Evolutionary conservation across 805 yeast genomes (phyloP).

Genomic region (Yarrowia bubula): DNA sequence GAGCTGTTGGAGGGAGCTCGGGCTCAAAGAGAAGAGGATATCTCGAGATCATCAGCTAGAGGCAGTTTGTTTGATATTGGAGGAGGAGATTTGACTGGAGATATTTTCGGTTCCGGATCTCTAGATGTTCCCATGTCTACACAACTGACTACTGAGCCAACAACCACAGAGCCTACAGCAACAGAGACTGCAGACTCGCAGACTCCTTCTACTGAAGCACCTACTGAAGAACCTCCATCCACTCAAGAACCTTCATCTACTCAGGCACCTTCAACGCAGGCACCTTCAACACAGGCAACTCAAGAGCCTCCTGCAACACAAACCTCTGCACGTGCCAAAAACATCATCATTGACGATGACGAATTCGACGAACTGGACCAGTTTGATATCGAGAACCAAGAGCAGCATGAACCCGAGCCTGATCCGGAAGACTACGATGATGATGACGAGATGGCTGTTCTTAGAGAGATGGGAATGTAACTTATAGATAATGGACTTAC

Average conservation of each 20-base stretch:
- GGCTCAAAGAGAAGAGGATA: conserved; percentile 7
- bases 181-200: not conserved
- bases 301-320: not conserved
- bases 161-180: not conserved
- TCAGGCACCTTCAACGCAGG: not conserved
- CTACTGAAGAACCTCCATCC: not conserved
- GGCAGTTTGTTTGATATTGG: conserved; percentile 7
- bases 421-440: not conserved
- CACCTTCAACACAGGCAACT: not conserved
- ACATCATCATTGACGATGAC: not conserved
- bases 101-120: not conserved
- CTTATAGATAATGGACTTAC: not conserved
- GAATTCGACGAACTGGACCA: not conserved
- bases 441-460: not conserved
- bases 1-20: conserved; percentile 16
- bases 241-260: not conserved
- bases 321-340: too few relatives aligned
- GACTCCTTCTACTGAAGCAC: not conserved
- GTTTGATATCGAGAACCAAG: not conserved
- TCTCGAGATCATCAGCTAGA: not conserved
- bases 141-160: not conserved
- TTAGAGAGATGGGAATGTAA: conserved; percentile 12
- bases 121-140: not conserved
- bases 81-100: not conserved
- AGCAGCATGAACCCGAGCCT: not conserved